Evolutionary conservation across 2,329 filamentous ascomycete species (phyloP).

Genomic region (Chaetomiaceae sp.): DNA sequence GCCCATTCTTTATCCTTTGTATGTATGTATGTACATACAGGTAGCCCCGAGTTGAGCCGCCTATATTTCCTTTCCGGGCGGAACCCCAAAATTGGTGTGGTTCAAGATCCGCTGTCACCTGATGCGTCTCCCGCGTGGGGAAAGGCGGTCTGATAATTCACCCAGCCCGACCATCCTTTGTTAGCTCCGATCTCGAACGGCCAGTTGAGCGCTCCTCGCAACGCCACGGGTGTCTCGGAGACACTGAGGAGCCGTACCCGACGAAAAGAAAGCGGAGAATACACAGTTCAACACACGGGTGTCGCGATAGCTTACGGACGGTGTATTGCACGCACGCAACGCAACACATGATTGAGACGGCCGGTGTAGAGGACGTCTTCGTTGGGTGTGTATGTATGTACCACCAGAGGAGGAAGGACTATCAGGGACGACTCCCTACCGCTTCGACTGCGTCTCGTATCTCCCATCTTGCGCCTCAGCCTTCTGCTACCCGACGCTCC

Average conservation of each 20-base stretch:
- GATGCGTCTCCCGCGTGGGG: constrained; percentile 11
- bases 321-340: background rate
- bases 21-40: no score
- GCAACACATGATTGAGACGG: constrained; percentile 8
- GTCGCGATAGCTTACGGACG: background rate
- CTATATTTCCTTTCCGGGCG: background rate
- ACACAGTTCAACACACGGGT: background rate
- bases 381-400: background rate
- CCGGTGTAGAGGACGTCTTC: background rate
- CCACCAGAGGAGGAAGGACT: constrained; percentile 5
- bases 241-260: background rate
- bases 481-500: background rate
- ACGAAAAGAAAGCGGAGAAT: background rate
- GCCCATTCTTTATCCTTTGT: no score
- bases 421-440: background rate
- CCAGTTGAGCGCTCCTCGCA: background rate
- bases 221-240: constrained; percentile 1
- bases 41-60: background rate
- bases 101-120: constrained; percentile 8
- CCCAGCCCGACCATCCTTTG: background rate
- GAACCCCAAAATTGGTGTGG: constrained; percentile 1
- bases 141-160: constrained; percentile 6
- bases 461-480: background rate
- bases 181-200: background rate
- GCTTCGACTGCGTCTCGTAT: background rate